Evolutionary conservation across 73 alveolate species (phyloP), one percentile per base, ranked within the genome.

Genomic region (Paramecium bursaria): DNA sequence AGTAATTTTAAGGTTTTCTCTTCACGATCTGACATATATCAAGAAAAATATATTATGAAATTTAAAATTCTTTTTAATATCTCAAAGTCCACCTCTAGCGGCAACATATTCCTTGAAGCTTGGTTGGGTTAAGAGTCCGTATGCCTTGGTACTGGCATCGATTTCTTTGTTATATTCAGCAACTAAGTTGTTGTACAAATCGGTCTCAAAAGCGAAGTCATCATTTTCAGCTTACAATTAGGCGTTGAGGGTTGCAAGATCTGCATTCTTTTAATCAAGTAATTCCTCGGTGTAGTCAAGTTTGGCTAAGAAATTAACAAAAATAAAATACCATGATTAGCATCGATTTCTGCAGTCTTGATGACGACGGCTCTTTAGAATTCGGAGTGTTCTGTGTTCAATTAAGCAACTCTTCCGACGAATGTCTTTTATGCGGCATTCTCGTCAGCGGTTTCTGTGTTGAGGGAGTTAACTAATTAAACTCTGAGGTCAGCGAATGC

Each of bases 151-250:
- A 33, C 60, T 33, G 27, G 82, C 82, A 39, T 67, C 44, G 11
- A 67, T 35, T 67, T 67, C 82, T 44, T 67, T 31, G 46, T 6
- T 67, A 27, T 67, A 67, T 67, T 67, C 82, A 42, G 53, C 82
- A 42, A 67, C 82, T 23, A 47, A 25, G 23, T 29, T 14, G 33
- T 67, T 67, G 23, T 67, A 67, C 15, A 67, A 35, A 7, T 67
- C 82, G 35, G 82, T 67, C 44, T 53, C 82, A 31, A 33, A 33
- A 33, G 82, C 82, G 44, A 39, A 67, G 23, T 67, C 82, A 67
- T 67, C 82, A n/a, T 67, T 67, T 42, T 67, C 82, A 67, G 82
- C 82, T 35, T 67, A n/a, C 44, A 67, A 67, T 67, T 67, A 67
- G 33, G 60, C 82, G 25, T 67, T 67, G 27, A 67, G 55, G 82